Base-by-base conservation (phyloP, 345 rosid species). In the Populus alba region DNA sequence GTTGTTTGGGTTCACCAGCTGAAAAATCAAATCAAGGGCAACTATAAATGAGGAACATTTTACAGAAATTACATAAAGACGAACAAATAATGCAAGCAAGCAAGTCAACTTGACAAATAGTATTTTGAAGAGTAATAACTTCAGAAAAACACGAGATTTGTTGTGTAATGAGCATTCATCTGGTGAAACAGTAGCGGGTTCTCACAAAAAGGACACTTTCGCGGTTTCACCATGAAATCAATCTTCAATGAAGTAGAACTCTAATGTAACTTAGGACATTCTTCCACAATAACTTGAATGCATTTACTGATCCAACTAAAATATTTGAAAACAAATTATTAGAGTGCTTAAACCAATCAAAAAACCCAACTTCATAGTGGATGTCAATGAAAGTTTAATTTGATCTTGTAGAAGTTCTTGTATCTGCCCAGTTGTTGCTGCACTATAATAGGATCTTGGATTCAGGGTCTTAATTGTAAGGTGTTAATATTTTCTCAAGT, bases 1-100 rank as follows among this genome's bases (percentile, higher is more conserved):
- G 91, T 94, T 94, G 77, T 86, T 87, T 25, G 99, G 99, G 86
- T 91, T 83, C 85, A 92, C 97, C 68, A 96, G 81, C 99, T 96
- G 91, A 22, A 75, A 75, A 55, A n/a, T 45, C 10, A 75, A 55
- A n/a, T 45, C 10, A 43, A 43, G 16, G 65, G 62, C 62, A 61
- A 41, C 43, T 17, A 22, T 70, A 8, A 76, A 71, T n/a, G 35
- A 69, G 15, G 25, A 38, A 31, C 13, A 66, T 25, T 43, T 27
- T 68, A 31, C 67, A 68, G 33, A 69, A 33, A 25, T 25, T 8
- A 74, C 49, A 5, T 38, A 0, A 20, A 41, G 53, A 69, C 5
- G 16, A 68, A 38, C 27, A 18, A n/a, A 69, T 57, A n/a, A 8
- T 8, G 23, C 25, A 57, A 55, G 27, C 3, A 9, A 57, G 62